Evolutionary conservation across 2,329 filamentous ascomycete species (phyloP).

Genomic region (Capronia coronata): DNA sequence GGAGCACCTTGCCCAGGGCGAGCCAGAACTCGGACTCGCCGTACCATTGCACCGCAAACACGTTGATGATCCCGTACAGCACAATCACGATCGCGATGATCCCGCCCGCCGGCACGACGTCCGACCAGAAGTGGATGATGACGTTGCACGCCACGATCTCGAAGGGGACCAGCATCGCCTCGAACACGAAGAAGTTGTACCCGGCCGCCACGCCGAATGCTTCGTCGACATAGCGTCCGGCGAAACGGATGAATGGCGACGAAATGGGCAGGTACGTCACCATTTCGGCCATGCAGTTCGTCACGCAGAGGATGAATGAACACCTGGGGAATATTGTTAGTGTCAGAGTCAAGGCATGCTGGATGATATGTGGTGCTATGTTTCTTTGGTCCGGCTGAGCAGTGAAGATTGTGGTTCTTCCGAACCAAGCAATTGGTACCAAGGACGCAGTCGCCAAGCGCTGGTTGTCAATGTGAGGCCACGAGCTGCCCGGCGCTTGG

Average conservation of each 20-base stretch:
- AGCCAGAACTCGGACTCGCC: slow-evolving; percentile 72
- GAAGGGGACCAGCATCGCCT: slow-evolving; percentile 47
- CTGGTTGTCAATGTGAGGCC: too few species aligned
- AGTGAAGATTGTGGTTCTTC: too few species aligned
- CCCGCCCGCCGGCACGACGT: slow-evolving; percentile 41
- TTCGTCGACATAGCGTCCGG: slow-evolving; percentile 44
- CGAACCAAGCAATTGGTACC: too few species aligned
- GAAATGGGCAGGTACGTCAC: slow-evolving; percentile 45
- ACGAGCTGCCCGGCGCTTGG: too few species aligned
- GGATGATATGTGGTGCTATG: too few species aligned
- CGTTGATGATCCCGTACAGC: slow-evolving; percentile 52
- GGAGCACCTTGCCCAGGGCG: slow-evolving; percentile 63
- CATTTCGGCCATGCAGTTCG: slow-evolving; percentile 47
- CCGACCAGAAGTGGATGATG: slow-evolving; percentile 47
- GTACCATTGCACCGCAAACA: slow-evolving; percentile 67
- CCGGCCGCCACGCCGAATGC: slow-evolving; percentile 44
- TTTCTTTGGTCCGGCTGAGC: too few species aligned
- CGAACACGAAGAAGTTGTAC: slow-evolving; percentile 49
- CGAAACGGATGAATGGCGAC: slow-evolving; percentile 43
- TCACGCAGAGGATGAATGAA: slow-evolving; percentile 41
- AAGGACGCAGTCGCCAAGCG: too few species aligned
- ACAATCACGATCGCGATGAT: slow-evolving; percentile 43
- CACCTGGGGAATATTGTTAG: slow-evolving; percentile 33
- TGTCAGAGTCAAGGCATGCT: too few species aligned
- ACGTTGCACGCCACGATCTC: slow-evolving; percentile 48